Evolutionary conservation across 305 asterid genomes (phyloP), one percentile per base, ranked within the genome.

Genomic region (Solanum hybrid): DNA sequence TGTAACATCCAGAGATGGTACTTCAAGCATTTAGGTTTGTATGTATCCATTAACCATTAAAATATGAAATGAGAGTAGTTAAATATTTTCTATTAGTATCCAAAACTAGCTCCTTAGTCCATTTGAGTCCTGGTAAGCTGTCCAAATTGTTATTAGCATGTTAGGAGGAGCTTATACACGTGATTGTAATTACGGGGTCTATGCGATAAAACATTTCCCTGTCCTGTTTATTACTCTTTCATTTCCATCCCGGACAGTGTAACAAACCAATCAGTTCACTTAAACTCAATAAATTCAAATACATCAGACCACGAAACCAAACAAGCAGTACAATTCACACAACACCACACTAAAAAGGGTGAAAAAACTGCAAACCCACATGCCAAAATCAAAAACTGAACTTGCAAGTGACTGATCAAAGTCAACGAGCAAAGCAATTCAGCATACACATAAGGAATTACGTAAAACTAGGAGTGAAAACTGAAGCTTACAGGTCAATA

Each of bases 401-500:
- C 26, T 36, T 0, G 10, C 8, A 88, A 71, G 64, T 22, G 88
- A 36, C 2, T 72, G 85, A 84, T 89, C 26, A 89, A 35, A 89
- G 85, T 29, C 79, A 84, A 42, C 87, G 86, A 89, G 64, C 85
- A 71, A 36, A 5, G 0, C 2, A 82, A 82, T 42, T 69, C 36
- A 37, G 42, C 37, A 40, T 1, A 75, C 38, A 88, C 10, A 85
- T 2, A 71, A 72, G 7, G 12, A 79, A 66, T 20, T 76, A 6
- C 60, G 56, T 79, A 56, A 26, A 82, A 69, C 77, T 91, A 35
- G 2, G 4, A 86, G 75, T 32, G 31, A 31, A 88, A 86, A 84
- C 88, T 24, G 38, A 89, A 86, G 79, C 96, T 92, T 92, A 96
- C 99, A 97, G 96, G 93, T 96, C 98, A 91, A 97, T 93, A 75